Evolutionary conservation across 805 yeast species (phyloP).

Genomic region (Cyberlindnera euphorbiae): DNA sequence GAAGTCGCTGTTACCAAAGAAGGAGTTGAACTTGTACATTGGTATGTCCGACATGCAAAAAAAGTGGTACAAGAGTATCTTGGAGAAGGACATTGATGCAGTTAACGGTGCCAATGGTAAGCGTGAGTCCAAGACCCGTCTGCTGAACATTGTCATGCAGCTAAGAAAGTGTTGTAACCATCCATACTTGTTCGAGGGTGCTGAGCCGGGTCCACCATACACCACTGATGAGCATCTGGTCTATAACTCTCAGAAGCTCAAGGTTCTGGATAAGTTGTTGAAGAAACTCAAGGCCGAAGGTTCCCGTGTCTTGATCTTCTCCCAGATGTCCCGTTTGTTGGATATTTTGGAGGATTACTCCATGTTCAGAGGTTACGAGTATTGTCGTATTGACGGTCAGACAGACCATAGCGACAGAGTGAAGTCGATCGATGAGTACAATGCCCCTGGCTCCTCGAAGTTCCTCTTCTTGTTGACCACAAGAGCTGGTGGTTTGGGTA

Average conservation of each 20-base stretch:
- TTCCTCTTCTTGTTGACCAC: constrained; percentile 76
- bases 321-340: constrained; percentile 79
- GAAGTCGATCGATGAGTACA: constrained; percentile 71
- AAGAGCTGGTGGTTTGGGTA: constrained; percentile 90
- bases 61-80: constrained; percentile 68
- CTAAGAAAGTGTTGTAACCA: constrained; percentile 81
- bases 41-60: constrained; percentile 78
- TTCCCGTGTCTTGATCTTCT: constrained; percentile 71
- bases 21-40: constrained; percentile 68
- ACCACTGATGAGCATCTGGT: constrained; percentile 83
- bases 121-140: constrained; percentile 69
- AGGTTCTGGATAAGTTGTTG: constrained; percentile 63
- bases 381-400: constrained; percentile 80
- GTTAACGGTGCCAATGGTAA: constrained; percentile 79
- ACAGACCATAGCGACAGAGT: constrained; percentile 78
- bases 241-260: constrained; percentile 65
- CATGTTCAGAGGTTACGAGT: constrained; percentile 59
- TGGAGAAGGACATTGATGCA: constrained; percentile 80
- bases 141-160: constrained; percentile 80
- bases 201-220: constrained; percentile 86
- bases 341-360: constrained; percentile 81
- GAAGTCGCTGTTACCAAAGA: constrained; percentile 67
- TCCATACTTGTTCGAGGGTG: constrained; percentile 82
- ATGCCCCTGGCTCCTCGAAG: constrained; percentile 66
- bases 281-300: constrained; percentile 62